Evolutionary conservation across 768 basidiomycete species (phyloP), one percentile per base, ranked within the genome.

Genomic region (Russula griseocarnosa): DNA sequence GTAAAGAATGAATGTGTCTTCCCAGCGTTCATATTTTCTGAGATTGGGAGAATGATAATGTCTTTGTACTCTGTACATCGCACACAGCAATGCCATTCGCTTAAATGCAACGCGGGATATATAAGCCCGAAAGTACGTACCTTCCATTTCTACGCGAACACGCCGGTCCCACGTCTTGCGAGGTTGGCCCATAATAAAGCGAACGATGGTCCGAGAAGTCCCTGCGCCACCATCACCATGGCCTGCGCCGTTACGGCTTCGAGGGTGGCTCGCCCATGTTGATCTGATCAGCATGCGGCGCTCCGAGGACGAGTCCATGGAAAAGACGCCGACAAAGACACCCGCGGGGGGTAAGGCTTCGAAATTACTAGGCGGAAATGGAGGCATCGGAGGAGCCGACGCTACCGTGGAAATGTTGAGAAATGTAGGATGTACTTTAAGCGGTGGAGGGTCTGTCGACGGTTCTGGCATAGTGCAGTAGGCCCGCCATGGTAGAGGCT

Each of bases 21-120:
- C 61, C 96, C 96, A 54, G 82, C 78, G 75, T 98, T 98, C 96
- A 98, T 98, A 74, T 98, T 97, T 77, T 98, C 96, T 11, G 83
- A 71, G 50, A 87, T 85, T 30, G 92, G 90, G 50, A 97, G 80
- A 54, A 95, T 80, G 66, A 94, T 78, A 62, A 95, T 88, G 73
- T 94, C 93, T 71, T 92, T 89, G 73, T 86, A 92, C 73, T 83
- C 91, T 93, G 72, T 40, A 6, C 18, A 61, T 47, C 34, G 16
- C 63, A 51, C 28, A 55, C 22, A n/a, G 50, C 5, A 24, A 6
- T 18, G 57, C 5, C 57, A 28, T 42, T 60, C 70, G 42, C 13
- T 32, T 24, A 36, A 50, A 30, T 36, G 57, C 36, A 18, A 28
- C 20, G 24, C 7, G 47, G 22, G n/a, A 11, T 16, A 40, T 16